Base-by-base conservation (phyloP, 441 rosid species). In the Pelargonium myrrhifolium region DNA sequence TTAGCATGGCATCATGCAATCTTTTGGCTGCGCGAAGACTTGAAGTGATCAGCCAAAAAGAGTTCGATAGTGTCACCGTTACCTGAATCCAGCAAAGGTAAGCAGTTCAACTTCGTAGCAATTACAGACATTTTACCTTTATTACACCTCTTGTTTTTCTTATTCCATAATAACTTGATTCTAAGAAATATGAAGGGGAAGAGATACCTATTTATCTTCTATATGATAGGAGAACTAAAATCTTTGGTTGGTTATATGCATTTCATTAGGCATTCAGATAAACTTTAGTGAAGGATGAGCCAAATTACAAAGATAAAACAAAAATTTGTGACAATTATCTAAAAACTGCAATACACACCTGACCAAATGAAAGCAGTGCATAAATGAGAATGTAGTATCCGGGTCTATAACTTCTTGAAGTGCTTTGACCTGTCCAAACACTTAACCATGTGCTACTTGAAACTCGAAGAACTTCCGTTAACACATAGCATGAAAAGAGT, bases 361-460 rank as follows among this genome's bases (percentile, higher is more conserved):
- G 99, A 68, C 92, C 84, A 80, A 85, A 62, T 60, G 97, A 92
- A 72, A 95, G 89, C 74, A 87, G 64, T 0, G 93, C 71, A 74
- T 95, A 95, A 42, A 92, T 60, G 62, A 82, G 61, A 80, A 89
- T 95, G 80, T 90, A 95, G 80, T 77, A 89, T 58, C 83, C 71
- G 56, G 98, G 87, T 60, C 89, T 90, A 71, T 87, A 88, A 18
- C 28, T 77, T 79, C 75, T 82, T 26, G 75, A 66, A 79, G 84
- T 62, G 68, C 87, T 83, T 82, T 83, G 92, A 84, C 86, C 89
- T 37, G 99, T 92, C 99, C 99, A 95, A 67, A 71, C 75, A 79
- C 99, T 95, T 84, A 92, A 83, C 99, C 99, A 95, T n/a, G 91
- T 92, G 79, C 99, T 95, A 72, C 93, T 85, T 69, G 92, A 87